Evolutionary conservation across 495 filamentous ascomycete genomes (phyloP).

Genomic region (Xylaria palmicola): DNA sequence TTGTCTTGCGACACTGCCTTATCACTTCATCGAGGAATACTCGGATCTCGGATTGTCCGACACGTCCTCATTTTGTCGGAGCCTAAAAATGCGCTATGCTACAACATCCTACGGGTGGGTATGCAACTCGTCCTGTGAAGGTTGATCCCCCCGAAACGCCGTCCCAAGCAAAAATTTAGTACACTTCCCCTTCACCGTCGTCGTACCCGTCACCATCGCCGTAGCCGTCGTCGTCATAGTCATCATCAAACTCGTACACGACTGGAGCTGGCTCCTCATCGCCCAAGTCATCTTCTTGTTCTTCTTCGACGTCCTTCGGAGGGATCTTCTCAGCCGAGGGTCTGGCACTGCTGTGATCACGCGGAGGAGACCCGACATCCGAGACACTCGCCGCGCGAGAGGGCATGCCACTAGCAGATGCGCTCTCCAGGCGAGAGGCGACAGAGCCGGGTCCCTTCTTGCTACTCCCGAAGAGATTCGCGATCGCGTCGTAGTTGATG

Average conservation of each 20-base stretch:
- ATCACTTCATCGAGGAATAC: too few species aligned
- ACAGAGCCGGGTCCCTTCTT: constrained; percentile 40
- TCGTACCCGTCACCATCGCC: constrained; percentile 32
- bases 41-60: too few species aligned
- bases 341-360: neutral
- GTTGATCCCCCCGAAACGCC: neutral
- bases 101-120: neutral
- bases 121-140: neutral
- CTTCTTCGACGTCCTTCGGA: constrained; percentile 17
- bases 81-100: neutral
- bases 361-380: constrained; percentile 8
- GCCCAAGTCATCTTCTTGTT: constrained; percentile 20
- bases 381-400: constrained; percentile 26
- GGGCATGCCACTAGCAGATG: constrained; percentile 21
- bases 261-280: constrained; percentile 20
- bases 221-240: constrained; percentile 30
- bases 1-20: too few species aligned
- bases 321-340: constrained; percentile 7
- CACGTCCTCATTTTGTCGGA: neutral
- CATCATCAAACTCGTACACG: constrained; percentile 23
- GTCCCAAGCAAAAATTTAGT: constrained; percentile 2
- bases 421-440: constrained; percentile 26
- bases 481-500: constrained; percentile 76
- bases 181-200: constrained; percentile 16
- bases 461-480: constrained; percentile 45